A percentile compares a stretch with the other conserved stretches of the same genome.
phyloP scores from a whole-genome alignment of 2,329 filamentous ascomycete genomes.

The Cercospora sesami region DNA sequence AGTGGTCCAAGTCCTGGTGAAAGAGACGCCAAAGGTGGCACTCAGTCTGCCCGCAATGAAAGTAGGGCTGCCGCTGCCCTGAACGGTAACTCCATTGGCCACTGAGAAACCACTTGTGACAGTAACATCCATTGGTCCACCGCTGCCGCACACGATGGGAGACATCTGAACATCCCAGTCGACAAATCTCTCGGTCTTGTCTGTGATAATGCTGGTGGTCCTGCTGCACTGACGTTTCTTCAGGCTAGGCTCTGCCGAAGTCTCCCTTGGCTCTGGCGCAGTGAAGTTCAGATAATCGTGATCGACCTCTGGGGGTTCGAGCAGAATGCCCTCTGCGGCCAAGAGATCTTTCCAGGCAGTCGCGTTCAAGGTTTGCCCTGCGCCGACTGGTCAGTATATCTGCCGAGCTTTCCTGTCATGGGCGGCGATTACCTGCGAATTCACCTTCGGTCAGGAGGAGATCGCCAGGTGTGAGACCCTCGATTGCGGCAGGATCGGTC shows the following conservation, averaged over 20 bases:
- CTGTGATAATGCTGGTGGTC: background rate
- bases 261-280: background rate
- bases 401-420: background rate
- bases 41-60: conserved; percentile 5
- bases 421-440: background rate
- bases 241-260: background rate
- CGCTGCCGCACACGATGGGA: background rate
- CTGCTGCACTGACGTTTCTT: background rate
- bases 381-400: background rate
- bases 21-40: conserved; percentile 12
- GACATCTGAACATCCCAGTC: background rate
- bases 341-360: background rate
- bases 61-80: background rate
- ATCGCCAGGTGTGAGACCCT: background rate
- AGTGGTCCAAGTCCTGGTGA: conserved; percentile 14
- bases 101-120: background rate
- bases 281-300: background rate
- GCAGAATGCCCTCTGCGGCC: background rate
- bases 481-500: background rate
- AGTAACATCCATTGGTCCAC: background rate
- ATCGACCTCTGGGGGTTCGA: background rate
- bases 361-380: background rate
- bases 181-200: background rate
- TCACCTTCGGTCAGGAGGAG: background rate
- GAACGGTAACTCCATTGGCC: background rate